Evolutionary conservation across 495 filamentous ascomycete genomes (phyloP).

Genomic region (Gamarada debralockiae): DNA sequence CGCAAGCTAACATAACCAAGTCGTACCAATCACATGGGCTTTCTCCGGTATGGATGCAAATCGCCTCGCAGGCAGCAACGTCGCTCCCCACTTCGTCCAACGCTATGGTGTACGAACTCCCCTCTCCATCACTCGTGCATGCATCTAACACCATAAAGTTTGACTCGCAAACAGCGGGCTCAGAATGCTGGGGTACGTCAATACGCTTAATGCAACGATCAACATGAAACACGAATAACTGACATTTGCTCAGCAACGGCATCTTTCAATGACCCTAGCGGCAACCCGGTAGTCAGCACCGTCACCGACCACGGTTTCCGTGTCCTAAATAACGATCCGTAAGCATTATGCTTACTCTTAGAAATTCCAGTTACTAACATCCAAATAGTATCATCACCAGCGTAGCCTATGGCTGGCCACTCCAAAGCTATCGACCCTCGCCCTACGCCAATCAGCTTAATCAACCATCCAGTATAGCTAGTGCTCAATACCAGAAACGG

Average conservation of each 20-base stretch:
- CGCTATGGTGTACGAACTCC: conserved; percentile 2
- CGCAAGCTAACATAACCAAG: neutral
- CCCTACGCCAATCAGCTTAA: neutral
- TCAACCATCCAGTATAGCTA: conserved; percentile 2
- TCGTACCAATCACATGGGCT: conserved; percentile 5
- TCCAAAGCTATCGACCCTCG: neutral
- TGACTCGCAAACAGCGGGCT: conserved; percentile 4
- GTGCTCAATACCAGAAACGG: conserved; percentile 2
- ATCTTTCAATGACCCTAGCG: conserved; percentile 1
- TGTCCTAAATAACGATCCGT: conserved; percentile 2
- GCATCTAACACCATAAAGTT: conserved; percentile 3
- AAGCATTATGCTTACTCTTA: neutral
- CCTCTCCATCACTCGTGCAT: neutral
- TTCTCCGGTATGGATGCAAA: neutral
- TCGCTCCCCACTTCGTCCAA: neutral
- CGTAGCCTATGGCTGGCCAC: conserved; percentile 1
- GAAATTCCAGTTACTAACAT: neutral
- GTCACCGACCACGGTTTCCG: conserved; percentile 9
- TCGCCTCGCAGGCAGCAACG: neutral
- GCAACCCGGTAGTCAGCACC: neutral
- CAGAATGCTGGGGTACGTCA: neutral
- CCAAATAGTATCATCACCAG: neutral
- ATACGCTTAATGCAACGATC: neutral
- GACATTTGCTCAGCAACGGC: neutral
- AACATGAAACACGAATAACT: neutral